Conservation (phyloP, 1,284 basidiomycete genomes). For the Microstroma glucosiphilum region DNA sequence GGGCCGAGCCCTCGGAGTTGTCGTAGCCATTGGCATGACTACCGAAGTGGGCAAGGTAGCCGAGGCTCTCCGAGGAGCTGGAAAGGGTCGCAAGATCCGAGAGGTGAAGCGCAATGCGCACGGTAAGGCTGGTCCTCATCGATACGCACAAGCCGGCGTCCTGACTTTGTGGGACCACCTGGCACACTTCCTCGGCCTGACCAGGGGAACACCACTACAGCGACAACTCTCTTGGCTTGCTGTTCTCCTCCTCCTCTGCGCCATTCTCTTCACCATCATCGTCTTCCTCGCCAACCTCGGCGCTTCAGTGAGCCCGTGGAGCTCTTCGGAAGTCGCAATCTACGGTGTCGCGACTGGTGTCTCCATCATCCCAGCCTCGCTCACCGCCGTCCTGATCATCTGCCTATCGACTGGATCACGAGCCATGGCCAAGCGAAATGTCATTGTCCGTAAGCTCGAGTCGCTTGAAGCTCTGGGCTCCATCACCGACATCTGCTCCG, state of each 20-base stretch:
- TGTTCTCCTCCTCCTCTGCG: slow-evolving; percentile 44
- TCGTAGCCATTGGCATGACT: slow-evolving; percentile 62
- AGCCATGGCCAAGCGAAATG: slow-evolving; percentile 58
- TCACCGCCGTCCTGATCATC: slow-evolving; percentile 49
- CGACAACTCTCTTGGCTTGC: slow-evolving; percentile 50
- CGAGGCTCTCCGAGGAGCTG: slow-evolving; percentile 41
- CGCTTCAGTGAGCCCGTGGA: slow-evolving; percentile 29
- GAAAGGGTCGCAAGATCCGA: slow-evolving; percentile 41
- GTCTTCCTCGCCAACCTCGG: slow-evolving; percentile 49
- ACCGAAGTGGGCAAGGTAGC: slow-evolving; percentile 49
- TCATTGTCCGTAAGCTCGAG: slow-evolving; percentile 56
- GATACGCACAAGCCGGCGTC: slow-evolving; percentile 51
- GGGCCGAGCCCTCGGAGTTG: slow-evolving; percentile 61
- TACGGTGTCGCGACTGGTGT: slow-evolving; percentile 56
- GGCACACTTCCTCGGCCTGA: slow-evolving; percentile 49
- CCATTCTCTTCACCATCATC: slow-evolving; percentile 51
- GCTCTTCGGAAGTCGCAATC: slow-evolving; percentile 46
- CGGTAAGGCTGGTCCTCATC: slow-evolving; percentile 49
- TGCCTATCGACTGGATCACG: slow-evolving; percentile 57
- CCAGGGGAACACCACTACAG: slow-evolving; percentile 51
- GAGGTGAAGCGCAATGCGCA: slow-evolving; percentile 56
- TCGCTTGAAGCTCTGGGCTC: slow-evolving; percentile 48
- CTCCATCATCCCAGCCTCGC: slow-evolving; percentile 57
- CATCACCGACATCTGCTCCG: slow-evolving; percentile 49
- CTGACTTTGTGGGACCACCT: slow-evolving; percentile 50